Percentiles rank a stretch among this genome's conserved stretches.
Conservation (phyloP, 306 rosid genomes). For the Inga oerstediana region DNA sequence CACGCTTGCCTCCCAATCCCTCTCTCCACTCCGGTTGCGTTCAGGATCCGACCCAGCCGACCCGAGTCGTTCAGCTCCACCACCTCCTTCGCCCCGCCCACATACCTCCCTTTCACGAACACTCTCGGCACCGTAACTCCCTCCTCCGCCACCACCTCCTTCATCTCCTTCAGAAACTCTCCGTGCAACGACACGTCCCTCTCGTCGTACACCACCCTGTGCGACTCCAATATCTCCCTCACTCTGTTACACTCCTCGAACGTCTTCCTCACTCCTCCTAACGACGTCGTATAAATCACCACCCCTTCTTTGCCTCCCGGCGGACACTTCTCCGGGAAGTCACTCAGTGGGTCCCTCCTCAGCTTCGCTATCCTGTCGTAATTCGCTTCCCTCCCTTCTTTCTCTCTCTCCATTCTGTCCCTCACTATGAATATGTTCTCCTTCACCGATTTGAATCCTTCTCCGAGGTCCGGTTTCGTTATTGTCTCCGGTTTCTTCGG, state of each 20-base stretch:
- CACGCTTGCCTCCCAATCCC: constrained; percentile 66
- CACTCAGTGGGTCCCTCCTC: constrained; percentile 57
- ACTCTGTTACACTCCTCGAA: constrained; percentile 72
- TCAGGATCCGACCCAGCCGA: constrained; percentile 57
- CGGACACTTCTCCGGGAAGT: constrained; percentile 73
- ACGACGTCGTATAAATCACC: constrained; percentile 89
- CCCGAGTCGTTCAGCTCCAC: constrained; percentile 71
- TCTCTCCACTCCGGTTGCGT: constrained; percentile 62
- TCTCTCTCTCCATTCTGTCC: constrained; percentile 71
- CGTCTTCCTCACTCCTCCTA: constrained; percentile 79
- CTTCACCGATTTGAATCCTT: constrained; percentile 38
- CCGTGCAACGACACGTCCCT: constrained; percentile 89
- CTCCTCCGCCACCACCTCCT: constrained; percentile 54
- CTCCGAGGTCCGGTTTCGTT: background rate
- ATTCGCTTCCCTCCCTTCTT: constrained; percentile 48
- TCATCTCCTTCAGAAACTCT: constrained; percentile 61
- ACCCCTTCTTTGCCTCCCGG: constrained; percentile 66
- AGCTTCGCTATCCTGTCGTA: constrained; percentile 25
- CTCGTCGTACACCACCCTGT: constrained; percentile 73
- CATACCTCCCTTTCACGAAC: constrained; percentile 80
- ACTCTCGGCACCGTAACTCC: constrained; percentile 58
- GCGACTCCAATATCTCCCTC: constrained; percentile 59
- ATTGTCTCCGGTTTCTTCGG: background rate
- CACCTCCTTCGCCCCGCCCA: constrained; percentile 74
- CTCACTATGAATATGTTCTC: constrained; percentile 71